phyloP scores from a whole-genome alignment of 78 protist genomes.

The slime mould (Dictyostelium discoideum) region dicty_2.7 NC_007091.3:88001-88500 shows the following conservation, averaged over 20 bases:
- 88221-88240: background rate
- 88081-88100: background rate
- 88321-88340: background rate
- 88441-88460: background rate
- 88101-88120: background rate
- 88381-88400: no score
- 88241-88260: background rate
- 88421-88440: background rate
- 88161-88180: background rate
- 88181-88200: background rate
- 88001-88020: background rate
- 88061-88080: background rate
- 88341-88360: background rate
- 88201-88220: background rate
- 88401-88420: background rate
- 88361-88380: background rate
- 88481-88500: background rate
- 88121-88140: background rate
- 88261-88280: slow-evolving; percentile 8
- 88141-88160: background rate
- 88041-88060: background rate
- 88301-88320: background rate
- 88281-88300: background rate
- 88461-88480: background rate
- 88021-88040: background rate